Percentiles rank a stretch among this genome's conserved stretches.
These are phyloP conservation scores for Phytophthora podocarpi DNA, from an alignment of 352 stramenopile genomes.

Conservation along the genomic window DNA sequence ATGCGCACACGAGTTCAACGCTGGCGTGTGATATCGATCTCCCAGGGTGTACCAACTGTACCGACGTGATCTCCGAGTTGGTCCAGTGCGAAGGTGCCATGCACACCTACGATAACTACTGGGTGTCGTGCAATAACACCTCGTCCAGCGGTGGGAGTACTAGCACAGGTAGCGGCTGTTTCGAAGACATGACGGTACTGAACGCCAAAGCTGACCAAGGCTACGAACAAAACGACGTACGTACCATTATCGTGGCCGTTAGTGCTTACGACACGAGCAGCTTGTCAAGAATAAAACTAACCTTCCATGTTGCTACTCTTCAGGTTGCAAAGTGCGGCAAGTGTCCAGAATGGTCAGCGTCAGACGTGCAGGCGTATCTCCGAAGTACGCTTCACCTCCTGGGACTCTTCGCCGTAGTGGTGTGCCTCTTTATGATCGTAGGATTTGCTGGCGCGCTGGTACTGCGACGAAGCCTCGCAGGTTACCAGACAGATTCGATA, in stretches of 20 bases:
- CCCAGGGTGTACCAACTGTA: constrained; percentile 81
- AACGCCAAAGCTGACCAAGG: constrained; percentile 57
- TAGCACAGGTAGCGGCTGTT: constrained; percentile 38
- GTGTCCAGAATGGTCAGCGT: constrained; percentile 78
- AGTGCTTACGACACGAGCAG: not conserved
- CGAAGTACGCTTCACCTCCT: constrained; percentile 66
- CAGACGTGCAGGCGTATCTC: constrained; percentile 74
- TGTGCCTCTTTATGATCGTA: constrained; percentile 80
- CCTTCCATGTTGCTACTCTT: constrained; percentile 1
- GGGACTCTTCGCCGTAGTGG: constrained; percentile 66
- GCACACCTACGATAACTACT: constrained; percentile 38
- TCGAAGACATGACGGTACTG: constrained; percentile 59
- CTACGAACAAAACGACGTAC: constrained; percentile 66
- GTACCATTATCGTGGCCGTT: constrained; percentile 9
- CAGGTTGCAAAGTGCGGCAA: constrained; percentile 74
- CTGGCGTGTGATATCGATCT: constrained; percentile 77
- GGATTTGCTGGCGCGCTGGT: constrained; percentile 73
- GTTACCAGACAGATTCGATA: constrained; percentile 88
- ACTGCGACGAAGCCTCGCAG: constrained; percentile 70
- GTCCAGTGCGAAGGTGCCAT: constrained; percentile 51
- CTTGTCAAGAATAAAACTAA: constrained; percentile 2
- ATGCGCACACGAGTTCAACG: constrained; percentile 40
- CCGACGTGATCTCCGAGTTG: constrained; percentile 31
- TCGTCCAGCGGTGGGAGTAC: constrained; percentile 1
- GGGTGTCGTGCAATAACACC: constrained; percentile 45